Base-by-base conservation (phyloP, 192 early-diverging fungal species). In the Piromyces sp. region DNA sequence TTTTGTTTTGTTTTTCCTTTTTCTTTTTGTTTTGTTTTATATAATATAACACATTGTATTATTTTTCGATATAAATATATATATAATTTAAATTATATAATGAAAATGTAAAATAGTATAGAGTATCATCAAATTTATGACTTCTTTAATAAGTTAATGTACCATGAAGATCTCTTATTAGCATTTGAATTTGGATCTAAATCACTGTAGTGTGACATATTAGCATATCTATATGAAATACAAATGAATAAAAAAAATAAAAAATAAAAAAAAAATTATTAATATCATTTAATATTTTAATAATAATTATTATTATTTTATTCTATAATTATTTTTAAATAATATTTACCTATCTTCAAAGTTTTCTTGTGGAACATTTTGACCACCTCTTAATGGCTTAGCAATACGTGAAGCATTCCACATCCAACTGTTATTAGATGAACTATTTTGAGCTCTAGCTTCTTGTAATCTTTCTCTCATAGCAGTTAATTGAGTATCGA, bases 401-500 rank as follows among this genome's bases (percentile, higher is more conserved):
- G 81, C 81, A n/a, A 81, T 81, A 30, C 80, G 42, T 29, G 51
- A 79, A 37, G 42, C 51, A 81, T 42, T 79, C 81, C 81, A 81
- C 30, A 81, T 42, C 81, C 81, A 81, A 30, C 81, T 79, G 30
- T 81, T 79, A 16, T 79, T 42, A 0, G 81, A 79, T 26, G 29
- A 22, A 30, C 17, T 30, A n/a, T 42, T 42, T 79, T 81, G 42
- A 29, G 81, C 81, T 91, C 92, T 86, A 81, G 94, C 94, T 85
- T 95, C 92, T 84, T 95, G 93, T 38, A 95, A 87, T 81, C 92
- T 89, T 84, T 95, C 93, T 40, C 94, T 85, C 81, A 95, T 89
- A 33, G 91, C 88, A 80, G 92, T 87, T 28, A 95, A 83, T 83
- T 95, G 94, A n/a, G 93, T 91, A 84, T 95, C 94, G 83, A 94